Percentiles rank a stretch among this genome's conserved stretches.
Evolutionary conservation across 495 filamentous ascomycete genomes (phyloP).

Genomic region (Extremus antarcticus): DNA sequence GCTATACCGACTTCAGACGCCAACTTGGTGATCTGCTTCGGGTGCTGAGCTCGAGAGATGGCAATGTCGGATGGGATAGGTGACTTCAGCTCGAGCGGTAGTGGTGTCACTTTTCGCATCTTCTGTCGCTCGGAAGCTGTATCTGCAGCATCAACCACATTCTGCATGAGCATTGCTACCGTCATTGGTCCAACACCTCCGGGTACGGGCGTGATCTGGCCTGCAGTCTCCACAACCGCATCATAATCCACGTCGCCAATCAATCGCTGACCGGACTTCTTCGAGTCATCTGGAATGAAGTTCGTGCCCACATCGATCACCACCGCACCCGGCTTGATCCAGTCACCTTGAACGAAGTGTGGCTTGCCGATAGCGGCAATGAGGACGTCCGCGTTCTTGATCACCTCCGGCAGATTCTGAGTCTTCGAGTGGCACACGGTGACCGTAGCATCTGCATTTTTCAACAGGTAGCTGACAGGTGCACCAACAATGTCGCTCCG

Average conservation of each 20-base stretch:
- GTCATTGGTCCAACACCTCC: constrained; percentile 98
- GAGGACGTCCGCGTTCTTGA: constrained; percentile 81
- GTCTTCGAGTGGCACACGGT: constrained; percentile 92
- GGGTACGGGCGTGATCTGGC: constrained; percentile 92
- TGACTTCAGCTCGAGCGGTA: constrained; percentile 60
- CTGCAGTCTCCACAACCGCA: constrained; percentile 73
- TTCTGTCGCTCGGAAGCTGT: constrained; percentile 73
- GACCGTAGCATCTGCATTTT: constrained; percentile 91
- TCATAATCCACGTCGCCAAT: constrained; percentile 95
- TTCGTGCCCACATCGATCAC: constrained; percentile 98
- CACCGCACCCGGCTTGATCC: constrained; percentile 85
- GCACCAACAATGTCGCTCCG: constrained; percentile 95
- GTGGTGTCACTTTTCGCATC: constrained; percentile 59
- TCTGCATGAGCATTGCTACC: constrained; percentile 91
- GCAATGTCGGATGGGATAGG: constrained; percentile 92
- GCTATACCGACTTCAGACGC: constrained; percentile 83
- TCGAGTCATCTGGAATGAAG: constrained; percentile 84
- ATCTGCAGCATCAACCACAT: constrained; percentile 76
- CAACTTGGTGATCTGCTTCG: constrained; percentile 75
- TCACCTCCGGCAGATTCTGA: constrained; percentile 51
- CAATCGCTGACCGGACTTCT: constrained; percentile 86
- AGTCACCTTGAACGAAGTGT: constrained; percentile 82
- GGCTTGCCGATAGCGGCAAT: constrained; percentile 86
- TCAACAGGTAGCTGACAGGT: constrained; percentile 88
- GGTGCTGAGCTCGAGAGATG: constrained; percentile 77